Conservation (phyloP, 768 basidiomycete genomes). For the Trametes meyenii region DNA sequence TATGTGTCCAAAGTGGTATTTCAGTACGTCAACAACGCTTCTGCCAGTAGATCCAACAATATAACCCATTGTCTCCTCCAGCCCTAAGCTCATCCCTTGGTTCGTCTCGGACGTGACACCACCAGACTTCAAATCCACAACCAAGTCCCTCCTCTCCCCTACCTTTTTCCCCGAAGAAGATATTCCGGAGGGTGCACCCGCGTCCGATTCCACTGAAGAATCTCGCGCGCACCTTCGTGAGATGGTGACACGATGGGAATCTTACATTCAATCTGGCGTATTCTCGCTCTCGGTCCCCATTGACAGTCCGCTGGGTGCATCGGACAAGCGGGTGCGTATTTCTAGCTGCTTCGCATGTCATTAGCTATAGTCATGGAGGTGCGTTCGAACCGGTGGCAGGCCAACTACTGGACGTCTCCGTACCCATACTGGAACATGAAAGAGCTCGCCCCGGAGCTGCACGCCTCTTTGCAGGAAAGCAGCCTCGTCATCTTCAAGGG, state of each 20-base stretch:
- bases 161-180: slow-evolving; percentile 55
- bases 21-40: slow-evolving; percentile 59
- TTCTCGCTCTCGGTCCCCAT: slow-evolving; percentile 74
- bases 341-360: neutral
- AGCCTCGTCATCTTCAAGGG: slow-evolving; percentile 89
- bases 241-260: slow-evolving; percentile 74
- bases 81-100: slow-evolving; percentile 95
- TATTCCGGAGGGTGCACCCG: slow-evolving; percentile 18
- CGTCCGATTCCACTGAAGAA: slow-evolving; percentile 33
- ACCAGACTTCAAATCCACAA: slow-evolving; percentile 68
- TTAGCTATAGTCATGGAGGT: neutral
- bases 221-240: slow-evolving; percentile 48
- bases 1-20: slow-evolving; percentile 83
- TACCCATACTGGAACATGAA: slow-evolving; percentile 80
- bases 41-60: neutral
- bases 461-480: slow-evolving; percentile 52
- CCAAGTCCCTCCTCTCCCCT: slow-evolving; percentile 59
- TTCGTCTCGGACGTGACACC: slow-evolving; percentile 96
- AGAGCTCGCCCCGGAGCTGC: slow-evolving; percentile 51
- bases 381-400: slow-evolving; percentile 19
- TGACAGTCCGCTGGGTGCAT: slow-evolving; percentile 58
- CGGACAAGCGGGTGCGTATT: slow-evolving; percentile 33
- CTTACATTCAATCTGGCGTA: slow-evolving; percentile 66
- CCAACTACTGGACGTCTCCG: slow-evolving; percentile 73
- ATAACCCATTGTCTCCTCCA: slow-evolving; percentile 34